A percentile compares a stretch with the other conserved stretches of the same genome.
phyloP scores from a whole-genome alignment of 148 eudicot species.

The Nepenthes gracilis region DNA sequence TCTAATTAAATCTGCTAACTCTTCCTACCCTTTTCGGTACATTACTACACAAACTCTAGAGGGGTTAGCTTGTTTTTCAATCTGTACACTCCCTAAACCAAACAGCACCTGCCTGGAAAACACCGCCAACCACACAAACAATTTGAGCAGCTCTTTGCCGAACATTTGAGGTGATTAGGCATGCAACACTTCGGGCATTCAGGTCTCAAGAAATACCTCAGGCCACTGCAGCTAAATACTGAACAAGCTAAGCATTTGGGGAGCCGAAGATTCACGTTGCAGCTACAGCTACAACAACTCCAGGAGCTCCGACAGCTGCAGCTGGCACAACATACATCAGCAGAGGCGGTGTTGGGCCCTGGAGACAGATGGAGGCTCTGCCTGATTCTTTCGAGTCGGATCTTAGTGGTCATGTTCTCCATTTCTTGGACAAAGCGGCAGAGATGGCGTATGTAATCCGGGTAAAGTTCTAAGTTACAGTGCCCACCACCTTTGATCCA shows the following conservation, averaged over 20 bases:
- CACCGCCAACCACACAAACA: conserved; percentile 21
- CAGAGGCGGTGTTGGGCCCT: too few species aligned
- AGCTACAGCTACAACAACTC: conserved; percentile 32
- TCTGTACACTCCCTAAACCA: not conserved
- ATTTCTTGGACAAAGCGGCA: conserved; percentile 74
- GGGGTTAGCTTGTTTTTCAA: not conserved
- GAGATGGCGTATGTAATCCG: conserved; percentile 92
- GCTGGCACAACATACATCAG: not conserved
- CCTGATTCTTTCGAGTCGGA: conserved; percentile 57
- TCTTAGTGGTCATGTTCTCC: conserved; percentile 74
- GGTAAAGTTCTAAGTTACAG: conserved; percentile 94
- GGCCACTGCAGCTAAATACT: not conserved
- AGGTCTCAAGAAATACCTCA: conserved; percentile 9
- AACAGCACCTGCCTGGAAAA: conserved; percentile 20
- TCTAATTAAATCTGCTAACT: not conserved
- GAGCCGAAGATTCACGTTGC: conserved; percentile 25
- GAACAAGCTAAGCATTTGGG: conserved; percentile 26
- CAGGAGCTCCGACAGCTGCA: conserved; percentile 33
- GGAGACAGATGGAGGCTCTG: conserved; percentile 22
- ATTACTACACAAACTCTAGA: not conserved
- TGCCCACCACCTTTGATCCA: conserved; percentile 99
- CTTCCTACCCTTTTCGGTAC: not conserved
- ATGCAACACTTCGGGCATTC: conserved; percentile 21
- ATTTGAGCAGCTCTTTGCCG: conserved; percentile 19
- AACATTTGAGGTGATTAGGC: conserved; percentile 12